Evolutionary conservation across 2,329 filamentous ascomycete species (phyloP), one percentile per base, ranked within the genome.

Genomic region (Colletotrichum sp.): DNA sequence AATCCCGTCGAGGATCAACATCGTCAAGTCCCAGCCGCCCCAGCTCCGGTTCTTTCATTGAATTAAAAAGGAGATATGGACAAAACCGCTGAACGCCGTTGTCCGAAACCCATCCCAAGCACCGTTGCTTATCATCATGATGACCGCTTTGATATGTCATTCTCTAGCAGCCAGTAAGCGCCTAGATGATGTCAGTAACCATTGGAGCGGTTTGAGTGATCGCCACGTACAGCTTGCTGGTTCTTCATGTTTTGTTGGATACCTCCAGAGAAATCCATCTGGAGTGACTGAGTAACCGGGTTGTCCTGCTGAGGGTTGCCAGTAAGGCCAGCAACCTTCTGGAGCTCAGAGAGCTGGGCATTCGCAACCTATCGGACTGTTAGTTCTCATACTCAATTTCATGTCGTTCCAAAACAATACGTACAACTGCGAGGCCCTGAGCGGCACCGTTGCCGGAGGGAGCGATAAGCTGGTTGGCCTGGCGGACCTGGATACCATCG

Each of bases 161-260:
- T 27, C 9, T 59, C 28, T 66, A 75, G 73, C 73, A 75, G 16
- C 73, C 73, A 19, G 28, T 27, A 16, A 75, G 32, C 19, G 73
- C 69, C 73, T 73, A 11, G n/a, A n/a, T 3, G 1, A 0, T 9
- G 27, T 74, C 4, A 73, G 71, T 25, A 11, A 9, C 7, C 22
- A 8, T 63, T 1, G 28, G 13, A 16, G 30, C 8, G 0, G 9
- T 5, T 3, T 12, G 15, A 5, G 6, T 30, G 2, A 3, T 5
- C 1, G 5, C 2, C 9, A 72, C 75, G 19, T 61, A 77, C 75
- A 28, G 64, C 65, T 44, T 75, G 68, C 25, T 75, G 72, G 34
- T 77, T 77, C 48, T 77, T 74, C 68, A 75, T 75, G 36, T 77
- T 77, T 36, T 77, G 74, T 68, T 75, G 74, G 30, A 75, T 77